Conservation (phyloP, 2,329 filamentous ascomycete species). For the Thielaviopsis populi region DNA sequence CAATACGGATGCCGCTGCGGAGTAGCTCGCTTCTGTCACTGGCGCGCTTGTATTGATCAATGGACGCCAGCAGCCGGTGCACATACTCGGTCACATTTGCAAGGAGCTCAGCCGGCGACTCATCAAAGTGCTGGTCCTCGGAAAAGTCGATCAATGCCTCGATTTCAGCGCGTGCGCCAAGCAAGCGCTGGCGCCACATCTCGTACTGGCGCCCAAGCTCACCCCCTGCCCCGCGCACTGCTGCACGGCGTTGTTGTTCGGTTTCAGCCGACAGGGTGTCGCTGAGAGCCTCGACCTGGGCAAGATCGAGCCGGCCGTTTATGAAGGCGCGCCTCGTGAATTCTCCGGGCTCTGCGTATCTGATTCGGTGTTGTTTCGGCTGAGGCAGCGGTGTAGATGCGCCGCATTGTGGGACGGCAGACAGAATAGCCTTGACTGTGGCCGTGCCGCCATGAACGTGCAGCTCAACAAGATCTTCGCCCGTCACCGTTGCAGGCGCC, state of each 20-base stretch:
- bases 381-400: slow-evolving; percentile 8
- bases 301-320: slow-evolving; percentile 70
- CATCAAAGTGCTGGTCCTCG: slow-evolving; percentile 94
- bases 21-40: slow-evolving; percentile 72
- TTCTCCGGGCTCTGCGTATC: slow-evolving; percentile 87
- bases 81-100: slow-evolving; percentile 54
- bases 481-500: slow-evolving; percentile 67
- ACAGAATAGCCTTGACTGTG: slow-evolving; percentile 71
- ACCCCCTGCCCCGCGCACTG: slow-evolving; percentile 62
- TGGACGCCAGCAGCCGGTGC: slow-evolving; percentile 40
- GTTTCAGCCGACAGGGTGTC: slow-evolving; percentile 57
- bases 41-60: slow-evolving; percentile 57
- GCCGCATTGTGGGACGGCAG: slow-evolving; percentile 50
- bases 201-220: slow-evolving; percentile 64
- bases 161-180: slow-evolving; percentile 75
- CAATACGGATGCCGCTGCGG: slow-evolving; percentile 69
- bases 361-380: slow-evolving; percentile 32
- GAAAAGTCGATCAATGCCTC: slow-evolving; percentile 95
- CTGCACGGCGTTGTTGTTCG: slow-evolving; percentile 80
- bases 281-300: slow-evolving; percentile 58
- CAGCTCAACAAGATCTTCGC: slow-evolving; percentile 81
- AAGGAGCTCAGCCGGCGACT: slow-evolving; percentile 60
- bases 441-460: slow-evolving; percentile 90
- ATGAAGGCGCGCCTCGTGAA: slow-evolving; percentile 88
- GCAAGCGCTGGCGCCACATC: slow-evolving; percentile 58